Base-by-base conservation (phyloP, 257 asterid genomes). In the Solanum okadae region DNA sequence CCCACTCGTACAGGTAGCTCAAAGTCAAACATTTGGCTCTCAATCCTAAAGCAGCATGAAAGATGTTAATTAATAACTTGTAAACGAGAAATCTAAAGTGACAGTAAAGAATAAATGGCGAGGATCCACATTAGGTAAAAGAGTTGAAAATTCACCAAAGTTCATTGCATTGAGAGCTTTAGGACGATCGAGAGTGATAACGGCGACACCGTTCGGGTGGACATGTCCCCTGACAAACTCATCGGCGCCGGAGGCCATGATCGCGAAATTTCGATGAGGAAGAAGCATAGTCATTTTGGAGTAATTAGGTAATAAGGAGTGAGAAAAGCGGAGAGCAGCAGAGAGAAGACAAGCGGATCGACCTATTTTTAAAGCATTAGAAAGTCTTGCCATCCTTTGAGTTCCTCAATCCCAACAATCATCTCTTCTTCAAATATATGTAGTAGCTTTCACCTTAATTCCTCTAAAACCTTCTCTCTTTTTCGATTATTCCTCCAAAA, bases 81-180 rank as follows among this genome's bases (percentile, higher is more conserved):
- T 23, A 35, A 20, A 76, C 56, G 33, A 23, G 83, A 56, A 52
- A 56, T 56, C n/a, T 56, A 20, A 18, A 56, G n/a, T 56, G 63
- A 6, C 63, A 56, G 10, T 56, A 56, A 56, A 56, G 63, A 56
- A 56, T 56, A 56, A 52, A 56, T 56, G n/a, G 59, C 16, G 25
- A 23, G 49, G 79, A 73, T 73, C 49, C 82, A 73, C 81, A 35
- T 20, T 73, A 34, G 16, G 83, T 22, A 22, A 5, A 76, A 38
- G 12, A 76, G 31, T 76, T 25, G 84, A 77, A 40, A 40, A 6
- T 14, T 77, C 23, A 96, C 99, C 98, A 88, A 96, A 65, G 90
- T 94, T 94, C 99, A 96, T 95, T 33, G 99, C 99, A 76, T 97
- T 97, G 87, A 97, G 98, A 79, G 98, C 98, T 86, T 97, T 97